Evolutionary conservation across 2,329 filamentous ascomycete genomes (phyloP), one percentile per base, ranked within the genome.

Genomic region (Trichoderma koningii): DNA sequence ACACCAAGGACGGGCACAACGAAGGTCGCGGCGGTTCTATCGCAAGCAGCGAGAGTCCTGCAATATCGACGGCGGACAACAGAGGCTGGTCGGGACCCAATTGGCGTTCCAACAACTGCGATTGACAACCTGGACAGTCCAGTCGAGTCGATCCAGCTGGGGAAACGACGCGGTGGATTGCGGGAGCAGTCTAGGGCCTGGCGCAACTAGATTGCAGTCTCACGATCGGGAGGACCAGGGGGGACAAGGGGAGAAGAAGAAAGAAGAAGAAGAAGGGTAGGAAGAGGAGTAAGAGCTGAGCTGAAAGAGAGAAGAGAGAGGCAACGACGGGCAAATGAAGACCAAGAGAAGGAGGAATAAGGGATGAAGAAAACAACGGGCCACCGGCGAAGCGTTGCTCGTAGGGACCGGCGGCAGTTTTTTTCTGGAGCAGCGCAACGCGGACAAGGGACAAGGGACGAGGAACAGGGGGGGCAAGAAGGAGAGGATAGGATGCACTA

Each of bases 1-100:
- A 73, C 72, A 72, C 67, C 66, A 66, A 68, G 70, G 75, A 75
- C 71, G 71, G 65, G 66, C 64, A 67, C 70, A 76, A 75, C 69
- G 74, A 75, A 70, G 66, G 74, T 74, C 71, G 71, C 59, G 68
- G 71, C 71, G 48, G 68, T 66, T 70, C 70, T 66, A 63, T 63
- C 70, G 69, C 68, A 70, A 66, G 64, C 68, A 69, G 72, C 67
- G 70, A 66, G 69, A 70, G 75, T 75, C 73, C 69, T 30, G 2
- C 9, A 68, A 9, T 9, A 68, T 69, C 70, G 67, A 71, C 68
- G 19, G 59, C 59, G 64, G 70, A 68, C 71, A 70, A 9, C 30
- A 30, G 28, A 30, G 30, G 30, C 30, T 30, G 30, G 30, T 30
- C 30, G 30, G 68, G 69, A 70, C 73, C 71, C 66, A 69, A 70